Evolutionary conservation across 805 yeast species (phyloP).

Genomic region (Citeromyces matritensis): DNA sequence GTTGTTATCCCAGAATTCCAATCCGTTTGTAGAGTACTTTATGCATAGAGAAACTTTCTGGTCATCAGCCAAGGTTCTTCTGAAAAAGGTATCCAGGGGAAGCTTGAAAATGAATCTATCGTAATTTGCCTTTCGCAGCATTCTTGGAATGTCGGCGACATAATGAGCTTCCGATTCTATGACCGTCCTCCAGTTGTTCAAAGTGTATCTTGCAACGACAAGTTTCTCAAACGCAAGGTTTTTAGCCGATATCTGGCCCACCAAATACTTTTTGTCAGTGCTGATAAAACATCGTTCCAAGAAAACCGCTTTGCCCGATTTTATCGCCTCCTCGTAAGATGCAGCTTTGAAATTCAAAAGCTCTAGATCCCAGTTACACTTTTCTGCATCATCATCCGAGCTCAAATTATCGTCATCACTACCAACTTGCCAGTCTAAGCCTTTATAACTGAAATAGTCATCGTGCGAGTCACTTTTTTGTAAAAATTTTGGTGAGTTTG

Average conservation of each 20-base stretch:
- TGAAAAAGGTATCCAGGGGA: slow-evolving; percentile 26
- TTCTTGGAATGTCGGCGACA: slow-evolving; percentile 36
- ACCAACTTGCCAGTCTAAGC: slow-evolving; percentile 2
- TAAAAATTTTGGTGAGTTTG: slow-evolving; percentile 33
- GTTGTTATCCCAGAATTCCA: slow-evolving; percentile 75
- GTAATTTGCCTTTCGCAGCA: slow-evolving; percentile 31
- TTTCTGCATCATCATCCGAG: slow-evolving; percentile 10
- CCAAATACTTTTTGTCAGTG: slow-evolving; percentile 37
- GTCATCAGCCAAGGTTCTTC: slow-evolving; percentile 1
- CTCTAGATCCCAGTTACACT: slow-evolving; percentile 28
- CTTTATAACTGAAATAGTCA: slow-evolving; percentile 6
- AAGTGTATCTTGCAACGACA: slow-evolving; percentile 59
- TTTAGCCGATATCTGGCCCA: slow-evolving; percentile 69
- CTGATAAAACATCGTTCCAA: slow-evolving; percentile 51
- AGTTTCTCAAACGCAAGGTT: slow-evolving; percentile 57
- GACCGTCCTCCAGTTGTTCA: slow-evolving; percentile 67
- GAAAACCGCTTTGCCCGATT: slow-evolving; percentile 31
- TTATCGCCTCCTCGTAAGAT: slow-evolving; percentile 26
- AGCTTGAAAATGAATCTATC: slow-evolving; percentile 64
- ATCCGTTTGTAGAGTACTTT: slow-evolving; percentile 28
- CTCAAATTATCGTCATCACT: slow-evolving; percentile 12
- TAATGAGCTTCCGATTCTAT: slow-evolving; percentile 53
- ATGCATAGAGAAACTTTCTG: slow-evolving; percentile 23
- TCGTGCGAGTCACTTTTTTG: slow-evolving; percentile 14
- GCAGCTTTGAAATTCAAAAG: slow-evolving; percentile 24